Conservation (phyloP, 2,329 filamentous ascomycete genomes). For the Talaromyces sp. region DNA sequence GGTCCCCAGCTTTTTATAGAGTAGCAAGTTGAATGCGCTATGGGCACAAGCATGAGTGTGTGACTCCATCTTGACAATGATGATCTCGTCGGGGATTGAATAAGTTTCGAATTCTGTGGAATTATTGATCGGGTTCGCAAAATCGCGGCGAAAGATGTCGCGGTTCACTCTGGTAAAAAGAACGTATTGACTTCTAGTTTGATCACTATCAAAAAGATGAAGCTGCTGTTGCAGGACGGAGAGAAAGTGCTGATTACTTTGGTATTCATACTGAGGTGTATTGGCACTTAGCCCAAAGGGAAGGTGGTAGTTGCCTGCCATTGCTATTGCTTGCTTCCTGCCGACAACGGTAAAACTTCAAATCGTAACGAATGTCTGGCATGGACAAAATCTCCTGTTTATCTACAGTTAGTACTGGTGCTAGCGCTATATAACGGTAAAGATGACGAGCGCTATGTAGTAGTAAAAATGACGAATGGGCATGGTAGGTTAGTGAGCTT, state of each 20-base stretch:
- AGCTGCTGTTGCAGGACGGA: background rate
- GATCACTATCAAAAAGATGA: background rate
- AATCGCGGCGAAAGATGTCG: constrained; percentile 8
- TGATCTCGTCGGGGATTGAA: background rate
- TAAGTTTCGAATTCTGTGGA: background rate
- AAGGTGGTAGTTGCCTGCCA: too few relatives aligned
- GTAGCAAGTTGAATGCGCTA: background rate
- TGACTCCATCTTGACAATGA: constrained; percentile 12
- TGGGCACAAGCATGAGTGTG: background rate
- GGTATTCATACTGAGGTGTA: too few relatives aligned
- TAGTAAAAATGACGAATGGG: too few relatives aligned
- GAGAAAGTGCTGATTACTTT: too few relatives aligned
- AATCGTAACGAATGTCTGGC: background rate
- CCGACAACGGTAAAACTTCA: background rate
- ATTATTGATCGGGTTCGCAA: background rate
- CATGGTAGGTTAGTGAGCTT: too few relatives aligned
- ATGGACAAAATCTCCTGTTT: background rate
- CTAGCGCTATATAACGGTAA: background rate
- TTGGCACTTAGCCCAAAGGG: too few relatives aligned
- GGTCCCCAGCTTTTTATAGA: background rate
- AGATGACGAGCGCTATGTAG: background rate
- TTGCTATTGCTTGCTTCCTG: background rate
- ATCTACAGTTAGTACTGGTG: background rate
- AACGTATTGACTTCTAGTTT: constrained; percentile 11
- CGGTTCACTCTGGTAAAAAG: constrained; percentile 11